Percentiles rank a stretch among this genome's conserved stretches.
Conservation (phyloP, 257 asterid genomes). For the Henckelia pumila region DNA sequence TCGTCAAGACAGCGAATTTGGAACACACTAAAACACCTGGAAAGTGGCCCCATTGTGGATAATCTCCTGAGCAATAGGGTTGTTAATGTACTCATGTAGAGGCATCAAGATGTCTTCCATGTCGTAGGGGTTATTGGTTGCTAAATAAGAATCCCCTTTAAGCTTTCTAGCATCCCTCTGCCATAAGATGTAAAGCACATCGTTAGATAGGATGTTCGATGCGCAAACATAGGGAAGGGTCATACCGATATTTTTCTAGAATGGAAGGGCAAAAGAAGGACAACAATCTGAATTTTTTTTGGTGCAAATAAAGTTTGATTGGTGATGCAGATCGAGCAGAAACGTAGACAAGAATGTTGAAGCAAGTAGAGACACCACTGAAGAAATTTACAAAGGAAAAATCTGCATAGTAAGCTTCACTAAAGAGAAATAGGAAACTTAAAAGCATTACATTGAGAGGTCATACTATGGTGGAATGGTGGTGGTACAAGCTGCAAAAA, state of each 20-base stretch:
- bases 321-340: background rate
- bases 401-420: background rate
- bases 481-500: background rate
- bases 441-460: background rate
- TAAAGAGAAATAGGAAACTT: background rate
- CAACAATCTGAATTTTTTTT: conserved; percentile 1
- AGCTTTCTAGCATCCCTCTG: conserved; percentile 82
- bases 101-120: conserved; percentile 79
- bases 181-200: conserved; percentile 26
- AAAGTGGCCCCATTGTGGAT: conserved; percentile 96
- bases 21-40: conserved; percentile 56
- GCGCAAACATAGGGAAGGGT: conserved; percentile 6
- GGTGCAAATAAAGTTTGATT: conserved; percentile 10
- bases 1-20: background rate
- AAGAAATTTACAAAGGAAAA: conserved; percentile 1
- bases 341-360: conserved; percentile 11
- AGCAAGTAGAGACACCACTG: conserved; percentile 6
- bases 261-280: conserved; percentile 8
- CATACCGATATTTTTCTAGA: conserved; percentile 2
- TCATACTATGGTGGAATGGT: background rate
- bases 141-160: conserved; percentile 38
- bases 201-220: conserved; percentile 10
- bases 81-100: conserved; percentile 66
- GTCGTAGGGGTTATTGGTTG: conserved; percentile 61
- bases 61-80: conserved; percentile 76